A percentile compares a stretch with the other conserved stretches of the same genome.
phyloP scores from a whole-genome alignment of 1,284 basidiomycete genomes.

The Cronartium quercuum region DNA sequence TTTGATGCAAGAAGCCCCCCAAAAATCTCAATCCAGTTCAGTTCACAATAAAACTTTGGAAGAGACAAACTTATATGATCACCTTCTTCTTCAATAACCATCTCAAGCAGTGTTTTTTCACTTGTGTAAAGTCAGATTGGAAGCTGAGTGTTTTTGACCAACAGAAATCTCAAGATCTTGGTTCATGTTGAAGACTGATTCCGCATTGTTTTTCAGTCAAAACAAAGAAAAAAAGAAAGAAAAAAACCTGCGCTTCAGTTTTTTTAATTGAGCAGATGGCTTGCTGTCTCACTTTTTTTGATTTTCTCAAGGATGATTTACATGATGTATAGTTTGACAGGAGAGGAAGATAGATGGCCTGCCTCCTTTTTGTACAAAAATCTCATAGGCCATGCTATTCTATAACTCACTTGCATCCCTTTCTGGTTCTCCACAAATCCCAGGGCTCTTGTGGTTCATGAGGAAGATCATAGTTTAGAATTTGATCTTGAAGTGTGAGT shows the following conservation, averaged over 20 bases:
- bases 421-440: neutral
- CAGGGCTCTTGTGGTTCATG: neutral
- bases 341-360: neutral
- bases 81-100: too few species aligned
- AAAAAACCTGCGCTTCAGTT: constrained; percentile 7
- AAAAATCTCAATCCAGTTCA: constrained; percentile 16
- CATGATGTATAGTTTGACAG: neutral
- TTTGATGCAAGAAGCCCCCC: constrained; percentile 22
- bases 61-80: too few species aligned
- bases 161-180: neutral
- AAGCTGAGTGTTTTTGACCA: neutral
- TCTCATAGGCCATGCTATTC: constrained; percentile 1
- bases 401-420: neutral
- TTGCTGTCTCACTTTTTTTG: neutral
- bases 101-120: too few species aligned
- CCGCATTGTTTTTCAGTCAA: neutral
- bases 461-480: neutral
- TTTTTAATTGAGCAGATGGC: neutral
- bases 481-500: neutral
- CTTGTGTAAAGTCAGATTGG: too few species aligned
- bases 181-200: neutral
- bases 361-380: neutral
- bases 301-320: neutral
- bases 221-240: too few species aligned
- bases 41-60: constrained; percentile 9